phyloP scores from a whole-genome alignment of 202 grass and related monocot genomes.

The Setaria viridis region DNA sequence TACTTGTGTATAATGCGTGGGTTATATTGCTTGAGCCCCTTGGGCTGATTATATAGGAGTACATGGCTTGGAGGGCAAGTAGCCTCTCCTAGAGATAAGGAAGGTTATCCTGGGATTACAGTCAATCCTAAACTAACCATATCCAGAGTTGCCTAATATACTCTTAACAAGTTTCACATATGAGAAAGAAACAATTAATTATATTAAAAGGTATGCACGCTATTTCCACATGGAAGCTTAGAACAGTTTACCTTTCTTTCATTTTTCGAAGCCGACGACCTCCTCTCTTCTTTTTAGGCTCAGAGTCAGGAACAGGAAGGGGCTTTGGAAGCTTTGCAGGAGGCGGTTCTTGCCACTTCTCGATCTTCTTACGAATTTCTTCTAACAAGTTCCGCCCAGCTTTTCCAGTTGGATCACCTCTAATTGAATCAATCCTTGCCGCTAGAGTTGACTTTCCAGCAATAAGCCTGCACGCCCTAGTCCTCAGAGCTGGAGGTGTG shows the following conservation, averaged over 20 bases:
- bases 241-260: slow-evolving; percentile 79
- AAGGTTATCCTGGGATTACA: too few relatives aligned
- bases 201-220: background rate
- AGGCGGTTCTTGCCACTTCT: slow-evolving; percentile 90
- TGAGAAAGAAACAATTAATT: background rate
- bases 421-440: slow-evolving; percentile 74
- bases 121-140: too few relatives aligned
- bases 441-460: slow-evolving; percentile 80
- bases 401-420: slow-evolving; percentile 89
- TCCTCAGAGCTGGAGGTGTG: slow-evolving; percentile 71
- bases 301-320: slow-evolving; percentile 78
- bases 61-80: too few relatives aligned
- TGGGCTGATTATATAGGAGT: too few relatives aligned
- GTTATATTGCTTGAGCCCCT: too few relatives aligned
- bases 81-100: too few relatives aligned
- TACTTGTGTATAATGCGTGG: too few relatives aligned
- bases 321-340: slow-evolving; percentile 87
- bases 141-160: too few relatives aligned
- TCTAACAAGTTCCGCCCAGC: slow-evolving; percentile 70
- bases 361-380: slow-evolving; percentile 80
- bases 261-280: slow-evolving; percentile 77
- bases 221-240: background rate
- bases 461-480: slow-evolving; percentile 70
- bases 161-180: background rate
- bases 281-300: slow-evolving; percentile 86